phyloP scores from a whole-genome alignment of 1,284 basidiomycete genomes.

The Puccinia horiana region DNA sequence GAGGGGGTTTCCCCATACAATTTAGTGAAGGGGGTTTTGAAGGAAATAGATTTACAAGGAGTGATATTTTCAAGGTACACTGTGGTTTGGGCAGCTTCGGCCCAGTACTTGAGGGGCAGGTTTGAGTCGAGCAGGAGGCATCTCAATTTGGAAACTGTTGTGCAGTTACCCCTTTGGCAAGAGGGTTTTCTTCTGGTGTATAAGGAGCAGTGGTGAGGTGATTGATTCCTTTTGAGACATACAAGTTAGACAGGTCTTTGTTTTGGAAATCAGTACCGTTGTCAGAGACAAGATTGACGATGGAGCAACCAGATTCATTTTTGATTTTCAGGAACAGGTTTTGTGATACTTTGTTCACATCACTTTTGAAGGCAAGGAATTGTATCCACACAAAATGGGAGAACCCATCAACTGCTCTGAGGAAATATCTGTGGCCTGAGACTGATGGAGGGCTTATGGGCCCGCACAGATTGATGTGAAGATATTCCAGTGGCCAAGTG shows the following conservation, averaged over 20 bases:
- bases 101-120: not conserved
- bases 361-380: constrained; percentile 14
- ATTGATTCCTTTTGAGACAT: not conserved
- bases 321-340: constrained; percentile 15
- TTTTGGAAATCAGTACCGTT: constrained; percentile 20
- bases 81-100: no score
- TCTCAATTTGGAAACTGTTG: not conserved
- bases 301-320: not conserved
- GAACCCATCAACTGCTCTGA: constrained; percentile 8
- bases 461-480: constrained; percentile 17
- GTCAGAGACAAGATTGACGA: constrained; percentile 7
- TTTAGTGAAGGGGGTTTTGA: not conserved
- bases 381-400: constrained; percentile 23
- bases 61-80: no score
- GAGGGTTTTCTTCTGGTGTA: constrained; percentile 2
- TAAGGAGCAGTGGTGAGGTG: constrained; percentile 17
- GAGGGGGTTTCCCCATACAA: not conserved
- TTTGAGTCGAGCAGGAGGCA: not conserved
- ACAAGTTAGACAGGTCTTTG: not conserved
- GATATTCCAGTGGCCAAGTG: not conserved
- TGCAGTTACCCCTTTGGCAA: no score
- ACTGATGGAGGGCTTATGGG: no score
- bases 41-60: constrained; percentile 1
- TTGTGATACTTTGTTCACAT: not conserved
- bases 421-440: not conserved